phyloP scores from a whole-genome alignment of 2,329 filamentous ascomycete genomes.

The Exophiala sideris region DNA sequence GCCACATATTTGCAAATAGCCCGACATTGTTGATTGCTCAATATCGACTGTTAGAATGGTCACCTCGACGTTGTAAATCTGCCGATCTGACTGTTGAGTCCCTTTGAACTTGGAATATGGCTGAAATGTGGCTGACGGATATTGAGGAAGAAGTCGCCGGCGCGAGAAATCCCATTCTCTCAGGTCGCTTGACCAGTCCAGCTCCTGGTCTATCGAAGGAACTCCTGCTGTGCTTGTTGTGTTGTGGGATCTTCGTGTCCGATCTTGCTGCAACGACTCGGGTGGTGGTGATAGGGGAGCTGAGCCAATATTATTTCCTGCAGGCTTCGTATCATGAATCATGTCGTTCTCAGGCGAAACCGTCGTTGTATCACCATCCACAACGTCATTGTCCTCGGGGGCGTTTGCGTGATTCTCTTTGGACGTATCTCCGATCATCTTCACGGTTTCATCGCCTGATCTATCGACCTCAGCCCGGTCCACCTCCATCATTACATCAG shows the following conservation, averaged over 20 bases:
- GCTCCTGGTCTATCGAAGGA: slow-evolving; percentile 22
- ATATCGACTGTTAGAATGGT: slow-evolving; percentile 97
- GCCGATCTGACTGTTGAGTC: slow-evolving; percentile 87
- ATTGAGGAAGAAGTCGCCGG: slow-evolving; percentile 57
- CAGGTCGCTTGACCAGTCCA: slow-evolving; percentile 18
- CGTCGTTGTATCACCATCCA: neutral
- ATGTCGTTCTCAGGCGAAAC: neutral
- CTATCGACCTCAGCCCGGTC: neutral
- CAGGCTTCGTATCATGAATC: neutral
- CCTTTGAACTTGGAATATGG: slow-evolving; percentile 85
- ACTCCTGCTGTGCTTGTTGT: slow-evolving; percentile 7
- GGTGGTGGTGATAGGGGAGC: slow-evolving; percentile 3
- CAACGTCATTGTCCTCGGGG: neutral
- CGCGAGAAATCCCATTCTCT: slow-evolving; percentile 25
- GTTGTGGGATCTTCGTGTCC: neutral
- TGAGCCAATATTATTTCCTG: neutral
- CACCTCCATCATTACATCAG: neutral
- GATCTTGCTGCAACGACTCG: slow-evolving; percentile 1
- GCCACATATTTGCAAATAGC: slow-evolving; percentile 95
- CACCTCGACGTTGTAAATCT: slow-evolving; percentile 92
- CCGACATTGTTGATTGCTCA: slow-evolving; percentile 88
- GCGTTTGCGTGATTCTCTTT: neutral
- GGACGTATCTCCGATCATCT: slow-evolving; percentile 1
- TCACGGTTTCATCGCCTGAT: neutral
- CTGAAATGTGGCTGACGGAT: slow-evolving; percentile 81